phyloP scores from a whole-genome alignment of 345 rosid species.

The Barbarea vulgaris region DNA sequence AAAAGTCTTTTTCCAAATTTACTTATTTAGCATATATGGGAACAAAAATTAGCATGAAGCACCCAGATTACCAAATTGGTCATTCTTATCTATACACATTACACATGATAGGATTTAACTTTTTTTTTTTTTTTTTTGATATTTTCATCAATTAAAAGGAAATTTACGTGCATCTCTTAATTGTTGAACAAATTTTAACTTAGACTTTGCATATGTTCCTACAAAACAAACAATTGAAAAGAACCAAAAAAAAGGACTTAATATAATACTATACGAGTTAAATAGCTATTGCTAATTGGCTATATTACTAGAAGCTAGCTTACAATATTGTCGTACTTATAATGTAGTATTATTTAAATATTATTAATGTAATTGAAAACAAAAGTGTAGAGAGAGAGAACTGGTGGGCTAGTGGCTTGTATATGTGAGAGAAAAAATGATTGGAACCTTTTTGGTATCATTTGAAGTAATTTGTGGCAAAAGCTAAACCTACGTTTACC shows the following conservation, averaged over 20 bases:
- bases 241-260: neutral
- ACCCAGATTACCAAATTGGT: neutral
- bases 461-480: slow-evolving; percentile 60
- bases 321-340: slow-evolving; percentile 10
- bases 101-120: neutral
- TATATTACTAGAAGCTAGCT: slow-evolving; percentile 9
- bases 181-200: neutral
- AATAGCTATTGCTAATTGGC: slow-evolving; percentile 10
- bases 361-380: neutral
- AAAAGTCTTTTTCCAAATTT: neutral
- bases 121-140: neutral
- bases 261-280: slow-evolving; percentile 12
- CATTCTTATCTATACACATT: neutral
- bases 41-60: neutral
- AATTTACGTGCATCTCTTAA: too few relatives aligned
- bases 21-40: slow-evolving; percentile 8
- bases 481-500: slow-evolving; percentile 61
- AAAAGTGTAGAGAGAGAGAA: slow-evolving; percentile 20
- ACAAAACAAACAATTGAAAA: neutral
- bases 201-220: neutral
- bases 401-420: slow-evolving; percentile 42
- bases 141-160: neutral
- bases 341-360: neutral
- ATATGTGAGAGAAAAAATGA: slow-evolving; percentile 41
- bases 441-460: slow-evolving; percentile 62